Evolutionary conservation across 2,329 filamentous ascomycete species (phyloP), one percentile per base, ranked within the genome.

Genomic region (Cucurbitaria berberidis): DNA sequence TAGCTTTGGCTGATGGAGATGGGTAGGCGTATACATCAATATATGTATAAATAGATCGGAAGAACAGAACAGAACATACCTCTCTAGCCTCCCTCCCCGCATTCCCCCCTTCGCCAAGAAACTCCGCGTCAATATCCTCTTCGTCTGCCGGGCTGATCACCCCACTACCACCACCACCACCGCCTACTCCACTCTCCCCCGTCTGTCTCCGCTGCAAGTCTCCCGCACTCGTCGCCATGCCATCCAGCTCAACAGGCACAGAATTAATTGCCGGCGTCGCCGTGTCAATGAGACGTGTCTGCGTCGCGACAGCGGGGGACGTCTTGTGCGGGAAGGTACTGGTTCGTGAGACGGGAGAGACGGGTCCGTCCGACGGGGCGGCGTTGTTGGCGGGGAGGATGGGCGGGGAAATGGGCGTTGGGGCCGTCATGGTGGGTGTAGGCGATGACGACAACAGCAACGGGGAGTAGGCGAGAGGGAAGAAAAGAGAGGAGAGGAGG

Each of bases 191-290:
- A 6, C 51, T 44, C 6, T 53, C 56, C 1, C 46, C 41, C 30
- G 51, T 59, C 51, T 55, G 62, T 52, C 66, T 48, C 49, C 64
- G 53, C 44, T 56, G 57, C n/a, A 62, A 18, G 40, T 70, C 67
- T 35, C 67, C 67, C 2, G 62, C 52, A 27, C 53, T 66, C 10
- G 63, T 57, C 1, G 66, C 57, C 3, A 59, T 51, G 27, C 73
- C 72, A 46, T 81, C 78, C 5, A 81, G 59, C 61, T 81, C 79
- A 5, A 79, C 72, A 0, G 78, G 78, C 39, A 69, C 66, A 10
- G 64, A 59, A 56, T 81, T 80, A 59, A 80, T 76, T 4, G 77
- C 67, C 0, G 74, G 75, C 2, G 73, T 70, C 5, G 63, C 66
- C 1, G 74, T 71, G 5, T 74, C 71, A 55, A 80, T 74, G 34